Percentiles rank a stretch among this genome's conserved stretches.
These are phyloP conservation scores for Schizopora paradoxa DNA, from an alignment of 1,284 basidiomycete genomes.

Conservation along the genomic window DNA sequence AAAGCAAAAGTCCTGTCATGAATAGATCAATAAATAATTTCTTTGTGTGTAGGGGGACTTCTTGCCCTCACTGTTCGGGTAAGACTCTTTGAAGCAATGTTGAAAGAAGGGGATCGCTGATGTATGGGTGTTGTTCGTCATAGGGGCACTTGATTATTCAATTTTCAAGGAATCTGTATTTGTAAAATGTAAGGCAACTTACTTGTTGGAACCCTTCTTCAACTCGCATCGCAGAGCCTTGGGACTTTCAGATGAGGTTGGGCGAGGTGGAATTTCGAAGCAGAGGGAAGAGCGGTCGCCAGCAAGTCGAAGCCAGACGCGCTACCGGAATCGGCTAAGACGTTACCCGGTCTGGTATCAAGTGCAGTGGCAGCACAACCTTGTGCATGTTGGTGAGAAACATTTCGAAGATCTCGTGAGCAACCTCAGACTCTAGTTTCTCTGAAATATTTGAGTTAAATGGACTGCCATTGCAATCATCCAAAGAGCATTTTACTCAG, in stretches of 20 bases:
- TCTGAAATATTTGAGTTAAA: too few relatives aligned
- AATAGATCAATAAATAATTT: slow-evolving; percentile 28
- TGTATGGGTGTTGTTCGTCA: slow-evolving; percentile 53
- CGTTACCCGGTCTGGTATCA: too few relatives aligned
- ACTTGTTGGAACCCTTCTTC: slow-evolving; percentile 65
- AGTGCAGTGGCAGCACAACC: too few relatives aligned
- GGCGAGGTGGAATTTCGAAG: background rate
- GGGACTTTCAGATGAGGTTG: background rate
- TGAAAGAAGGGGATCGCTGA: slow-evolving; percentile 53
- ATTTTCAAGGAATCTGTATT: slow-evolving; percentile 3
- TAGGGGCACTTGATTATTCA: slow-evolving; percentile 30
- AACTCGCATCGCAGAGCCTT: slow-evolving; percentile 41
- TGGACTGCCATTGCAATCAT: too few relatives aligned
- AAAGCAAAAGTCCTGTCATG: too few relatives aligned
- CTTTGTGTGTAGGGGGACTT: background rate
- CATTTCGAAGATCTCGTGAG: too few relatives aligned
- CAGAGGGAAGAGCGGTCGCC: too few relatives aligned
- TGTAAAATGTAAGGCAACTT: slow-evolving; percentile 17
- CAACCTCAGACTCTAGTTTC: too few relatives aligned
- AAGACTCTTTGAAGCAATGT: slow-evolving; percentile 49
- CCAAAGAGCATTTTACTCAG: too few relatives aligned
- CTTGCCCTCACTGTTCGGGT: slow-evolving; percentile 35
- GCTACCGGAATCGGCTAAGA: too few relatives aligned
- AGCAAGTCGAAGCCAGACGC: too few relatives aligned
- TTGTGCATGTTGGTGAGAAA: too few relatives aligned